Evolutionary conservation across 164 flowering plant genomes (phyloP), one percentile per base, ranked within the genome.

Genomic region (Macadamia tetraphylla): DNA sequence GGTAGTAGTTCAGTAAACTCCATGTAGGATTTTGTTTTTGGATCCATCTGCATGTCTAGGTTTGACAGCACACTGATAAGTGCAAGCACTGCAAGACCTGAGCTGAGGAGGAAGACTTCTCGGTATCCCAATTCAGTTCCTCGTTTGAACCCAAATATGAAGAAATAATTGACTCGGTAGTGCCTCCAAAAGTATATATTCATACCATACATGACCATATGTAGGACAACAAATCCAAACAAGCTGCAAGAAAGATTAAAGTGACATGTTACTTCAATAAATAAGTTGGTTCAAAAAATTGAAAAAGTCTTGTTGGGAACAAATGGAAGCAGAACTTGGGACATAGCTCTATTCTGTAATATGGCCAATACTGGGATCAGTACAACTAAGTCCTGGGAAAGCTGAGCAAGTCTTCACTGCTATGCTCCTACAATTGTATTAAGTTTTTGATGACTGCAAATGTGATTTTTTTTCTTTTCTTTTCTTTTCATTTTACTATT

Each of bases 131-230:
- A 51, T 14, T 51, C 55, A 3, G 55, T 51, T 53, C 89, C 88
- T 69, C 72, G 78, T 67, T 86, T 88, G 83, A 86, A 85, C 17
- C 91, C 91, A 73, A 88, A 85, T 74, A 88, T 88, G 78, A 88
- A 86, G 23, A 0, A 23, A 67, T 84, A 83, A 71, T 88, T 88
- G 60, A 88, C 84, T 57, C 87, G 71, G 65, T 81, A 88, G 11
- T 74, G 76, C 78, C 78, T 23, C 23, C 23, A 23, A 23, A 23
- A 23, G 23, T 23, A 23, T 23, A 23, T 23, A 23, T 23, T 23
- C 23, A 23, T 23, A 23, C 23, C 23, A 23, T 23, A 23, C 23
- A 23, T 23, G 23, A 23, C 23, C 23, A 23, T 23, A 23, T 23
- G 23, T 23, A 23, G 23, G 23, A 23, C 23, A 23, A 23, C 23